These are phyloP conservation scores for Psophocarpus tetragonolobus DNA, from an alignment of 306 rosid genomes.

Conservation along the genomic window DNA sequence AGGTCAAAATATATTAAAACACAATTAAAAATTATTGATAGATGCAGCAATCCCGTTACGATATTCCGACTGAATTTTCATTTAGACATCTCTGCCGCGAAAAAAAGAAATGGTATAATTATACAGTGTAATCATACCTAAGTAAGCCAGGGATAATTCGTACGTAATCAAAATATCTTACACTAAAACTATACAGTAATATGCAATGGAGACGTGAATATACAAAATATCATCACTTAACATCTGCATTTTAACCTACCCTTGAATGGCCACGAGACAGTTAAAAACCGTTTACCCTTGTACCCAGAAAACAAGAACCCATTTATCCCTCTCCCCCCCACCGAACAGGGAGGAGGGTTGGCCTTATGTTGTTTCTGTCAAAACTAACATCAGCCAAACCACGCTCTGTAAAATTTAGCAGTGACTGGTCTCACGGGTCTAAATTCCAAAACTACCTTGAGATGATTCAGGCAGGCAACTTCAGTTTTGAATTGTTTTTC, in stretches of 20 bases:
- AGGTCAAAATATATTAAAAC: neutral
- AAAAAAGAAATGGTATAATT: slow-evolving; percentile 12
- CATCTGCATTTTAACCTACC: slow-evolving; percentile 31
- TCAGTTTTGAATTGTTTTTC: slow-evolving; percentile 85
- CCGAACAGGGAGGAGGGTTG: slow-evolving; percentile 29
- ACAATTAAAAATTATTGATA: neutral
- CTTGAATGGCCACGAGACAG: slow-evolving; percentile 28
- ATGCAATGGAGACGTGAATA: slow-evolving; percentile 32
- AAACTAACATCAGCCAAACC: slow-evolving; percentile 32
- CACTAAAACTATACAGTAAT: slow-evolving; percentile 26
- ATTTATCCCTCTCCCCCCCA: slow-evolving; percentile 31
- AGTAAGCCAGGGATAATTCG: neutral
- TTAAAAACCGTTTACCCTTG: slow-evolving; percentile 31
- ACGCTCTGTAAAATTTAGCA: slow-evolving; percentile 33
- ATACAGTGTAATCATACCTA: slow-evolving; percentile 24
- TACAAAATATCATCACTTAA: slow-evolving; percentile 30
- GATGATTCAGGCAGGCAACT: slow-evolving; percentile 76
- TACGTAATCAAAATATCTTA: slow-evolving; percentile 20
- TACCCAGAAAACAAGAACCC: neutral
- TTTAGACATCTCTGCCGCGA: neutral
- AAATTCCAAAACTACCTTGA: slow-evolving; percentile 32
- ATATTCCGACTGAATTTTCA: neutral
- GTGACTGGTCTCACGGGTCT: slow-evolving; percentile 35
- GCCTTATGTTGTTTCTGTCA: slow-evolving; percentile 16
- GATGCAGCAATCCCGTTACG: neutral